Conservation (phyloP, 257 asterid genomes). For the Striga asiatica region DNA sequence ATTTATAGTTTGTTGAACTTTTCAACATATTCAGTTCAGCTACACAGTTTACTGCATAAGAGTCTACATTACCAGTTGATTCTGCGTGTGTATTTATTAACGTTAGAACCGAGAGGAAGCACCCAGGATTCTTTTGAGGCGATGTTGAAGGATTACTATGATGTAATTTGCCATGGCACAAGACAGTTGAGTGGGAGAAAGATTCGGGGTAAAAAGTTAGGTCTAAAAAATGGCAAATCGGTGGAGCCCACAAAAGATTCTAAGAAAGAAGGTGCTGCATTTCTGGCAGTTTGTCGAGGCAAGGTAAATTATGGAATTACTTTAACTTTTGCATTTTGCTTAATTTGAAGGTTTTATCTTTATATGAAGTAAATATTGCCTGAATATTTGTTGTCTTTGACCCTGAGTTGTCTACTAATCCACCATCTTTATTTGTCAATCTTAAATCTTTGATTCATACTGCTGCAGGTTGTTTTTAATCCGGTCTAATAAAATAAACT, state of each 20-base stretch:
- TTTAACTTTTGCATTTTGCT: background rate
- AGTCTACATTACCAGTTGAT: constrained; percentile 16
- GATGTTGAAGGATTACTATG: constrained; percentile 58
- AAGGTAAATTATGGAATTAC: constrained; percentile 40
- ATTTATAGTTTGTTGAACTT: background rate
- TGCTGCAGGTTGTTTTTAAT: background rate
- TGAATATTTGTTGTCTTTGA: background rate
- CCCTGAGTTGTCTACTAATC: background rate
- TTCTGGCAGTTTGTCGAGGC: constrained; percentile 97
- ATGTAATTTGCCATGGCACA: constrained; percentile 39
- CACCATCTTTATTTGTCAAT: background rate
- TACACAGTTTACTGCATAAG: background rate
- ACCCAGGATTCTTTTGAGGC: constrained; percentile 63
- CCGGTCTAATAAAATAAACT: background rate
- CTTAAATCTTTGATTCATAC: constrained; percentile 5
- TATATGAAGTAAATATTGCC: background rate
- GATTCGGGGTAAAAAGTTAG: constrained; percentile 41
- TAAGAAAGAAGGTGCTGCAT: constrained; percentile 72
- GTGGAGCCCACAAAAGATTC: constrained; percentile 23
- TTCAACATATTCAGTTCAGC: background rate
- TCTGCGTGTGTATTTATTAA: background rate
- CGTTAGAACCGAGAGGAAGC: constrained; percentile 87
- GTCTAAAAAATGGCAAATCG: constrained; percentile 27
- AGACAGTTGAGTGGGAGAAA: constrained; percentile 41
- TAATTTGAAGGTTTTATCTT: background rate